Percentiles rank a stretch among this genome's conserved stretches.
Evolutionary conservation across 1,284 basidiomycete genomes (phyloP).

Genomic region (Stygiomarasmius scandens): DNA sequence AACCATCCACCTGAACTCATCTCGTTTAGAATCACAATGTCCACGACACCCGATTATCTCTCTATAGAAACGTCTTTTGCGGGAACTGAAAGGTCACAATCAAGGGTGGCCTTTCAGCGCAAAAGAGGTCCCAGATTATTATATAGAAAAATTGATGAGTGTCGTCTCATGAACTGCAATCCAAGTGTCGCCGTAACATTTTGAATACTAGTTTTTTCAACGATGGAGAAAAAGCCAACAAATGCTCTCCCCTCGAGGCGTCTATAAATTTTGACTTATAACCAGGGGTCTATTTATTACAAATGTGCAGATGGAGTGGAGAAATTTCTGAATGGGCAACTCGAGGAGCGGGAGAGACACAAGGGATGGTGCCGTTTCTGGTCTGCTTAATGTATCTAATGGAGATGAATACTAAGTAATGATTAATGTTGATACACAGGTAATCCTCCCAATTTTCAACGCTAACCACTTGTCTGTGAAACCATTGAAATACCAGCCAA

Average conservation of each 20-base stretch:
- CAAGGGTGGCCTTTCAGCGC: constrained; percentile 89
- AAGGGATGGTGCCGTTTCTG: background rate
- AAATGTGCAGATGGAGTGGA: constrained; percentile 89
- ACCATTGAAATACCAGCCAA: too few species aligned
- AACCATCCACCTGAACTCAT: too few species aligned
- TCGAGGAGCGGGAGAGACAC: constrained; percentile 33
- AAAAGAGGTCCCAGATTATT: constrained; percentile 90
- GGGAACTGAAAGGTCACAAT: constrained; percentile 81
- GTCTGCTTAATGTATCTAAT: too few species aligned
- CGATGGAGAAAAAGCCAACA: constrained; percentile 88
- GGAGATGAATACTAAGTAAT: too few species aligned
- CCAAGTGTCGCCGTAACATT: constrained; percentile 1
- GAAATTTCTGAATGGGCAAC: constrained; percentile 59
- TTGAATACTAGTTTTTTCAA: constrained; percentile 77
- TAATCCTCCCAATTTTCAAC: too few species aligned
- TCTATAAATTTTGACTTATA: constrained; percentile 92
- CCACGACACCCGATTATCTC: constrained; percentile 54
- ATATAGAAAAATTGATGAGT: constrained; percentile 96
- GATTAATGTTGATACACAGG: too few species aligned
- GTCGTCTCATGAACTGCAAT: constrained; percentile 29
- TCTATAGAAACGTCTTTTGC: constrained; percentile 85
- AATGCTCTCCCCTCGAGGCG: constrained; percentile 77
- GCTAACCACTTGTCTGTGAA: too few species aligned
- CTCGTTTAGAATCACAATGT: constrained; percentile 21
- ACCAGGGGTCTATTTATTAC: constrained; percentile 84